Evolutionary conservation across 768 basidiomycete species (phyloP).

Genomic region (Lentinula lateritia): DNA sequence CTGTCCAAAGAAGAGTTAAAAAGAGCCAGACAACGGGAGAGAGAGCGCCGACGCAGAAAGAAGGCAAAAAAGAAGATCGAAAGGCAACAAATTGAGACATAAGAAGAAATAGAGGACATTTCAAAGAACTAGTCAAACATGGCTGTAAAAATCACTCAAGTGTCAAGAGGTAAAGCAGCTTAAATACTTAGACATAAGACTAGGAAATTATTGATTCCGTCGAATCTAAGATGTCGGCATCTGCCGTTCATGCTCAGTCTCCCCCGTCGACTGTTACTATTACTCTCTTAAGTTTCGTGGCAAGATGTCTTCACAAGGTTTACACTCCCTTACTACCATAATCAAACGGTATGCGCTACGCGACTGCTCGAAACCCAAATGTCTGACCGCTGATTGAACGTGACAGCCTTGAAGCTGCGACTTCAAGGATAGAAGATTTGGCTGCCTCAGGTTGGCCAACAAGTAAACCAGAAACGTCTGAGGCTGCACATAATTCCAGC

Average conservation of each 20-base stretch:
- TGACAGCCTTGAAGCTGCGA: constrained; percentile 83
- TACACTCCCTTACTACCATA: constrained; percentile 75
- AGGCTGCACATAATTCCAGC: neutral
- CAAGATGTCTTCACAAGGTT: constrained; percentile 33
- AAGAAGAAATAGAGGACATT: neutral
- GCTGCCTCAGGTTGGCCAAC: constrained; percentile 34
- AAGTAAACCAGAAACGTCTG: constrained; percentile 10
- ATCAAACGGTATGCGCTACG: constrained; percentile 60
- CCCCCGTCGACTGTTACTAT: neutral
- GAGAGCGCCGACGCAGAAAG: constrained; percentile 69
- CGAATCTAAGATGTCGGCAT: neutral
- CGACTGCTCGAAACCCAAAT: constrained; percentile 7
- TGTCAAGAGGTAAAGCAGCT: no score
- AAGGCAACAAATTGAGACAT: neutral
- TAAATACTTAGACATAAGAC: no score
- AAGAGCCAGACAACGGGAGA: constrained; percentile 68
- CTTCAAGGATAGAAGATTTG: constrained; percentile 89
- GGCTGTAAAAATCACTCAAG: neutral
- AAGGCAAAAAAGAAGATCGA: constrained; percentile 65
- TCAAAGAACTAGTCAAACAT: neutral
- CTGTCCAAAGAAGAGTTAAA: constrained; percentile 64
- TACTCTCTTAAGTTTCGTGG: neutral
- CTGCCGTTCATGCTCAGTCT: neutral
- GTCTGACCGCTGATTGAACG: constrained; percentile 19
- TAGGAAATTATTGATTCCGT: no score